Evolutionary conservation across 1,284 basidiomycete genomes (phyloP).

Genomic region (Puccinia novopanici): DNA sequence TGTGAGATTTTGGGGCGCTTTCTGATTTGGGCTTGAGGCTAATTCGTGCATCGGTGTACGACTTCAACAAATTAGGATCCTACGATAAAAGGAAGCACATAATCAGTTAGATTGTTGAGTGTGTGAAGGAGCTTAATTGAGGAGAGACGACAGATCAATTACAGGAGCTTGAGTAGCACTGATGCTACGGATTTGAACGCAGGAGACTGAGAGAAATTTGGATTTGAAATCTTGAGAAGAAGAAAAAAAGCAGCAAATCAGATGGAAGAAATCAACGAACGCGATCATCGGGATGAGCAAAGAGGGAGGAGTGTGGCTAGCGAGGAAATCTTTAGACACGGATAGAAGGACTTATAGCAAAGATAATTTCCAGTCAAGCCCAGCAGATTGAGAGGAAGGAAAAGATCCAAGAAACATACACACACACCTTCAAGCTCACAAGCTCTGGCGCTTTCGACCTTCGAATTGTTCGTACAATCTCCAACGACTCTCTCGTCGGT

Average conservation of each 20-base stretch:
- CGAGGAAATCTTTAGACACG: not conserved
- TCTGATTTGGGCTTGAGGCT: constrained; percentile 8
- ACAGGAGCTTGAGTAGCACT: constrained; percentile 41
- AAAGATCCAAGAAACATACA: too few relatives aligned
- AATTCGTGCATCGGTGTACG: constrained; percentile 11
- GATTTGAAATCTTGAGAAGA: constrained; percentile 29
- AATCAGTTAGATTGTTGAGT: too few relatives aligned
- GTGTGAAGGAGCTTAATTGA: not conserved
- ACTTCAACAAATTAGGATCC: constrained; percentile 40
- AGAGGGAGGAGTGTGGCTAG: constrained; percentile 1
- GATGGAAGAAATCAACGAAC: constrained; percentile 9
- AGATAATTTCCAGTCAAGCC: not conserved
- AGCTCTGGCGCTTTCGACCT: constrained; percentile 24
- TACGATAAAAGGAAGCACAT: not conserved
- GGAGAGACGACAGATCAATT: not conserved
- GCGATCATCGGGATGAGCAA: not conserved
- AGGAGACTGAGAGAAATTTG: constrained; percentile 25
- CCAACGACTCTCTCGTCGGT: not conserved
- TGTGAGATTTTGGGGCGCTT: not conserved
- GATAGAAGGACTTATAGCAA: not conserved
- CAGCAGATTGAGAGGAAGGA: not conserved
- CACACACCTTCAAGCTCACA: constrained; percentile 35
- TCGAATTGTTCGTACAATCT: constrained; percentile 7
- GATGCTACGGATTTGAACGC: constrained; percentile 35
- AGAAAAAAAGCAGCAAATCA: not conserved